Evolutionary conservation across 2,329 filamentous ascomycete species (phyloP).

Genomic region (Colletotrichum eleusines): DNA sequence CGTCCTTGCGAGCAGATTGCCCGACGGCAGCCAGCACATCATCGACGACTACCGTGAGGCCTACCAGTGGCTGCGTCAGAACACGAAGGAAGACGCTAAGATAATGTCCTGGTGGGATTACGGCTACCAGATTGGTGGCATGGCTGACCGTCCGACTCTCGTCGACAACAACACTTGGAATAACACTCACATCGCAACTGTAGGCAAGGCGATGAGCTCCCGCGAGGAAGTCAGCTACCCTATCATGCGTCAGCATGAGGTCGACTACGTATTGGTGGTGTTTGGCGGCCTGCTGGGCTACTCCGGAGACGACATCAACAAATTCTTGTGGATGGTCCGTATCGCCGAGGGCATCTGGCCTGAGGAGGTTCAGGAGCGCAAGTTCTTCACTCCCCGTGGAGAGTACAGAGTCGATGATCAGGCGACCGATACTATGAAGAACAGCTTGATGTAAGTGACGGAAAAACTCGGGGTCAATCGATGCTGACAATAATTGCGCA

Average conservation of each 20-base stretch:
- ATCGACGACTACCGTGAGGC: slow-evolving; percentile 99
- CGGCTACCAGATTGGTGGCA: slow-evolving; percentile 98
- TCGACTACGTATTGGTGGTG: slow-evolving; percentile 98
- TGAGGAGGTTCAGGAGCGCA: slow-evolving; percentile 97
- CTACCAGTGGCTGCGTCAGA: slow-evolving; percentile 99
- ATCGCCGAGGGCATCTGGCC: slow-evolving; percentile 99
- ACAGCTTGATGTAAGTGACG: slow-evolving; percentile 91
- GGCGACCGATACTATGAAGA: slow-evolving; percentile 97
- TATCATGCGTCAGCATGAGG: slow-evolving; percentile 98
- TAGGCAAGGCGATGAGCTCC: slow-evolving; percentile 98
- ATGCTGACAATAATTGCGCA: slow-evolving; percentile 55
- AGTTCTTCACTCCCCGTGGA: slow-evolving; percentile 93
- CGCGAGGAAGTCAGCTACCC: slow-evolving; percentile 98
- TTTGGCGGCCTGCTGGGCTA: slow-evolving; percentile 97
- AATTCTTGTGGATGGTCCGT: slow-evolving; percentile 99
- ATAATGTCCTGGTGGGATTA: slow-evolving; percentile 99
- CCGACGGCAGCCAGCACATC: slow-evolving; percentile 96
- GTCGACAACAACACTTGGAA: slow-evolving; percentile 99
- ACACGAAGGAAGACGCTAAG: slow-evolving; percentile 94
- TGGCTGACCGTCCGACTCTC: slow-evolving; percentile 96
- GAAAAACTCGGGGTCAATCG: not conserved
- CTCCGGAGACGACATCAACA: slow-evolving; percentile 99
- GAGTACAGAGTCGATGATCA: slow-evolving; percentile 96
- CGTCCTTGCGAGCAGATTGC: slow-evolving; percentile 90
- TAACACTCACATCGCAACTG: slow-evolving; percentile 99